phyloP scores from a whole-genome alignment of 257 asterid species.

The Nicotiana knightiana region DNA sequence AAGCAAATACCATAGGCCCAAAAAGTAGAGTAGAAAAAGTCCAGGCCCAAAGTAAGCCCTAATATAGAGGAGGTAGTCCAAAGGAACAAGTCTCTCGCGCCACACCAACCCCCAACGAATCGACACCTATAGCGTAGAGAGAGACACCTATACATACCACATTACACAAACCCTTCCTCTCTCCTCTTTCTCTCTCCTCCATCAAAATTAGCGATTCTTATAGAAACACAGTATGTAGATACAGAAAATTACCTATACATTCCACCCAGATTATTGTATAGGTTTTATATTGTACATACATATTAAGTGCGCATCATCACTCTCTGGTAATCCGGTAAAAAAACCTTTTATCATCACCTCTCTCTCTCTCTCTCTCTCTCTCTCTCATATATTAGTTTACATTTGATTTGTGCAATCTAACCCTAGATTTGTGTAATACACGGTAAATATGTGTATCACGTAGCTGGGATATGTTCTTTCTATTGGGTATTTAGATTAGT shows the following conservation, averaged over 20 bases:
- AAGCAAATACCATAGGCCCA: no score
- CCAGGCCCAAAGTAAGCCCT: background rate
- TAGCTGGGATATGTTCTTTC: background rate
- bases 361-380: background rate
- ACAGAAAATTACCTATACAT: background rate
- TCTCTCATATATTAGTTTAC: background rate
- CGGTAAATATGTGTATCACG: background rate
- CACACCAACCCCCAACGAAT: constrained; percentile 13
- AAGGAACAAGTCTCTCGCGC: constrained; percentile 20
- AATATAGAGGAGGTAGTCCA: background rate
- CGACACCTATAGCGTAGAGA: background rate
- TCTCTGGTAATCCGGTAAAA: background rate
- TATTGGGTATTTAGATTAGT: background rate
- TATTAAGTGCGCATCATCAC: background rate
- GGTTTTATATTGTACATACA: background rate
- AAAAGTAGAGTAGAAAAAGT: background rate
- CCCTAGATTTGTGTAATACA: background rate
- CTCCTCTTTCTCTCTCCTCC: constrained; percentile 15
- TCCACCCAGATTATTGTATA: background rate
- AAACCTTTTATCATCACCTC: background rate
- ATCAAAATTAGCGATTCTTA: constrained; percentile 13
- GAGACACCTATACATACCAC: background rate
- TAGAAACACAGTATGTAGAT: background rate
- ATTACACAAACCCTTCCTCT: background rate
- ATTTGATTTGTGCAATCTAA: background rate